Conservation (phyloP, 169 alveolate species). For the Perkinsus chesapeaki region DNA sequence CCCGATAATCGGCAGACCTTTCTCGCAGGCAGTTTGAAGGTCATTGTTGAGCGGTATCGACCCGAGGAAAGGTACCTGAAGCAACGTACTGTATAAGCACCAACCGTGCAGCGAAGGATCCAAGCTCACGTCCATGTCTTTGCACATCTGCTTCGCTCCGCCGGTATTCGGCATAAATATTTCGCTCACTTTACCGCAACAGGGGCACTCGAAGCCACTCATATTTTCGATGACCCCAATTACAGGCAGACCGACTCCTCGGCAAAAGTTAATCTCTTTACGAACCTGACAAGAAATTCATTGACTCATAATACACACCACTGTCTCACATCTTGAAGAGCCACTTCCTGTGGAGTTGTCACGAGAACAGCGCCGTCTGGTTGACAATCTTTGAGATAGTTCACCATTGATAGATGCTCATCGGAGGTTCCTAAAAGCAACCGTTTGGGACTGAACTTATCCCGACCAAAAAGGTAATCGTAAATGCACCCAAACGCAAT, state of each 20-base stretch:
- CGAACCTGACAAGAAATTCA: conserved; percentile 27
- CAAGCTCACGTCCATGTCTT: not conserved
- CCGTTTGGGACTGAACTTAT: not conserved
- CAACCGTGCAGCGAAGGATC: not conserved
- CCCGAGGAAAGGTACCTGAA: not conserved
- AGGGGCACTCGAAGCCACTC: conserved; percentile 46
- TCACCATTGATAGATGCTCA: conserved; percentile 89
- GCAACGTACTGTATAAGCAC: not conserved
- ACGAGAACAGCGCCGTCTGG: conserved; percentile 47
- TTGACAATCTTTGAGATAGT: conserved; percentile 66
- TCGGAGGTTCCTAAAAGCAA: conserved; percentile 83
- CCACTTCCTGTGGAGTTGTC: conserved; percentile 82
- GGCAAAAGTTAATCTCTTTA: conserved; percentile 84
- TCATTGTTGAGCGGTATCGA: not conserved
- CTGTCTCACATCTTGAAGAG: conserved; percentile 67
- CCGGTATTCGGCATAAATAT: not conserved
- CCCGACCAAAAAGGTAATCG: not conserved
- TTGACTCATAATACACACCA: not conserved
- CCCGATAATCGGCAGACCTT: not conserved
- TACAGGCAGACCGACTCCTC: conserved; percentile 46
- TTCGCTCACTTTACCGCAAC: not conserved
- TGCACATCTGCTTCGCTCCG: conserved; percentile 3
- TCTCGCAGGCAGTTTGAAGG: not conserved
- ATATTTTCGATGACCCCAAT: conserved; percentile 96
- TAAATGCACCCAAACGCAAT: not conserved